Evolutionary conservation across 257 asterid species (phyloP), one percentile per base, ranked within the genome.

Genomic region (Solanum piurae): DNA sequence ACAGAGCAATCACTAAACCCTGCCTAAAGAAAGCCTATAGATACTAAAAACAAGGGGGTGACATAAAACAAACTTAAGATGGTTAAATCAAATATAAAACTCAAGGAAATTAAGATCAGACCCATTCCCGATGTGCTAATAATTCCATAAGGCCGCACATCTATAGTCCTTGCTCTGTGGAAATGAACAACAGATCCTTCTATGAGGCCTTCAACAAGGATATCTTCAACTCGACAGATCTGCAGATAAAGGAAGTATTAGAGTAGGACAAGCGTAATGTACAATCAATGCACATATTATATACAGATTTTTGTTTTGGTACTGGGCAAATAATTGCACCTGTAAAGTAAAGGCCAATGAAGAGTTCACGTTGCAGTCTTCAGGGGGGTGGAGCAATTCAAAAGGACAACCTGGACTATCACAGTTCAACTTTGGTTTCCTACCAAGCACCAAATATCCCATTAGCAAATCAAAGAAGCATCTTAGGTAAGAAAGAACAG

Each of bases 181-280:
- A 98, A 96, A 93, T 98, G 99, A 89, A 98, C 96, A 89, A 98
- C 99, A 89, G 99, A 96, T 82, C 99, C 99, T 94, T 94, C 97
- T 88, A 96, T 90, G 86, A 91, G 90, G 85, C 99, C 99, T 90
- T 95, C 99, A 88, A 98, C 97, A 88, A 94, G 95, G 90, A 98
- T 93, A 91, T 98, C 99, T 92, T 98, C 99, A 88, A 98, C 99
- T 87, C 99, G 98, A 75, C 99, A 98, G 89, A 98, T 92, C 99
- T 98, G 93, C 87, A 88, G 87, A 60, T 83, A 83, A 82, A 62
- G 69, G 38, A 62, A 86, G 71, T 31, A 36, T 71, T 64, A 71
- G 37, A 85, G 37, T 84, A 42, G 23, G 58, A 27, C 11, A 80
- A 69, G 55, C 68, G 83, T 36, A 75, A 29, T 8, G 27, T 79